Percentiles rank a stretch among this genome's conserved stretches.
These are phyloP conservation scores for Penicillium alfredii DNA, from an alignment of 495 filamentous ascomycete species.

Conservation along the genomic window DNA sequence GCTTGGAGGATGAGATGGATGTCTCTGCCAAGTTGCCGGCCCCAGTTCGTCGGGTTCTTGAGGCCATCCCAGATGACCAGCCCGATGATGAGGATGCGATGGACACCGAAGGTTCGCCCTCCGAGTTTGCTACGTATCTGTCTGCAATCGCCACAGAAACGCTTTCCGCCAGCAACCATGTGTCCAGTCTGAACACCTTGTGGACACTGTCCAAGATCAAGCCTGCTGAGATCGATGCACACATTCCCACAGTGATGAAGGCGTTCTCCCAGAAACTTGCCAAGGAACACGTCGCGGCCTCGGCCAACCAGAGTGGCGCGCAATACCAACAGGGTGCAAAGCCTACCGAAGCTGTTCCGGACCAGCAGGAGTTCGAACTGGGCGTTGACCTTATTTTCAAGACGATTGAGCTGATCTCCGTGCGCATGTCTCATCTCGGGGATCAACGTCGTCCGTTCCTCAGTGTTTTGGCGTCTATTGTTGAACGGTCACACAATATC, in stretches of 20 bases:
- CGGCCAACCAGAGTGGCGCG: conserved; percentile 42
- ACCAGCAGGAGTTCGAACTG: conserved; percentile 72
- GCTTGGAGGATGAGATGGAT: conserved; percentile 58
- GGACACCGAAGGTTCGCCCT: conserved; percentile 66
- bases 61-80: conserved; percentile 83
- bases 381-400: conserved; percentile 86
- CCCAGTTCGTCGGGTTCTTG: conserved; percentile 72
- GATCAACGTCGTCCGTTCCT: conserved; percentile 90
- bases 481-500: conserved; percentile 85
- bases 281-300: conserved; percentile 83
- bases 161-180: conserved; percentile 68
- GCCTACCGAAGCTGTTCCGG: conserved; percentile 53
- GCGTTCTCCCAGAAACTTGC: conserved; percentile 87
- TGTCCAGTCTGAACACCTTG: conserved; percentile 83
- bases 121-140: conserved; percentile 75
- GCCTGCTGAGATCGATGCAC: conserved; percentile 78
- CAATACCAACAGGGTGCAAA: conserved; percentile 35
- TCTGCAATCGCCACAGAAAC: conserved; percentile 75
- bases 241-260: conserved; percentile 86
- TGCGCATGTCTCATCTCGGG: conserved; percentile 88
- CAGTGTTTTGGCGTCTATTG: conserved; percentile 85
- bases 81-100: conserved; percentile 86
- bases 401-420: conserved; percentile 82
- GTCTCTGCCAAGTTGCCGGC: conserved; percentile 50
- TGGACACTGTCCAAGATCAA: conserved; percentile 84